These are phyloP conservation scores for Acarospora socialis DNA, from an alignment of 2,329 filamentous ascomycete genomes.

Conservation along the genomic window DNA sequence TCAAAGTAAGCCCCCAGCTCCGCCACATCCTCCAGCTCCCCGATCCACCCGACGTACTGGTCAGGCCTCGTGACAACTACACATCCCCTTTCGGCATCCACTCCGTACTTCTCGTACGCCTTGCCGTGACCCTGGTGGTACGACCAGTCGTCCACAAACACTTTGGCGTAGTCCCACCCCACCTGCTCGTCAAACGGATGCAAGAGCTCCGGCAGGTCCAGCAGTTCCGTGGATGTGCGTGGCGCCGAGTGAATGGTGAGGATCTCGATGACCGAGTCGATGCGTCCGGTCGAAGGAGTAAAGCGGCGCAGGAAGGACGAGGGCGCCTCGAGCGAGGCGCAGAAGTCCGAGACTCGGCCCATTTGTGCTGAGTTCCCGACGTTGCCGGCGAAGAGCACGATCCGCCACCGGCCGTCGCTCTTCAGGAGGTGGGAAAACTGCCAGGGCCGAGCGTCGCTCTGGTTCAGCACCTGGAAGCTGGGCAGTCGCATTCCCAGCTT, in stretches of 20 bases:
- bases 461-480: constrained; percentile 23
- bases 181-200: constrained; percentile 31
- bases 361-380: constrained; percentile 1
- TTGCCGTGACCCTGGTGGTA: constrained; percentile 40
- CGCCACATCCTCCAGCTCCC: constrained; percentile 31
- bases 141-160: constrained; percentile 40
- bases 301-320: constrained; percentile 18
- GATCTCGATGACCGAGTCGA: constrained; percentile 40
- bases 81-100: constrained; percentile 41
- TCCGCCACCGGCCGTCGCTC: constrained; percentile 25
- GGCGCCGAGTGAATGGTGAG: constrained; percentile 45
- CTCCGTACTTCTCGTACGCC: constrained; percentile 40
- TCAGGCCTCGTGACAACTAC: constrained; percentile 48
- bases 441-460: constrained; percentile 25
- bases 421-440: constrained; percentile 24
- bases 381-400: constrained; percentile 18
- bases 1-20: constrained; percentile 8
- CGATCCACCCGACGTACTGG: constrained; percentile 72
- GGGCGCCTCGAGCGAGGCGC: constrained; percentile 12
- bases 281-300: constrained; percentile 14
- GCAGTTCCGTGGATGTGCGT: constrained; percentile 34
- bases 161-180: constrained; percentile 44
- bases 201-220: constrained; percentile 38
- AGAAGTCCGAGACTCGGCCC: constrained; percentile 6
- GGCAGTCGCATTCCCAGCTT: constrained; percentile 23